Conservation (phyloP, 169 alveolate genomes). For the Perkinsus olseni region DNA sequence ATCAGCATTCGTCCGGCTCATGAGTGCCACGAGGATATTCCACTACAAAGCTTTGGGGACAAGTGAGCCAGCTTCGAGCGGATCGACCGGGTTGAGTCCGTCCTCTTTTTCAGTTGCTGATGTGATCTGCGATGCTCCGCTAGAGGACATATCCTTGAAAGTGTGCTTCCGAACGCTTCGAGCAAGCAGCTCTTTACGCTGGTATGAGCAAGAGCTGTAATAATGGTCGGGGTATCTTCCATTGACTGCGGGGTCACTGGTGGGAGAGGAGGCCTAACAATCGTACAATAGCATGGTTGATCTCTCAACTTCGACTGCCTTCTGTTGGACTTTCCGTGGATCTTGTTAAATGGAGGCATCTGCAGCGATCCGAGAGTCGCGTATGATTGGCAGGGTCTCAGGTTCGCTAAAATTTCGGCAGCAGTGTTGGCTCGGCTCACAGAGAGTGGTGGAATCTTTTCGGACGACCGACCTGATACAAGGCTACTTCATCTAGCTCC, state of each 20-base stretch:
- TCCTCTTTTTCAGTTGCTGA: background rate
- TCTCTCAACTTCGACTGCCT: too few species aligned
- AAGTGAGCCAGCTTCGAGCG: background rate
- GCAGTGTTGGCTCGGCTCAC: background rate
- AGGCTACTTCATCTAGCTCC: background rate
- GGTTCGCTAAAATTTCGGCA: background rate
- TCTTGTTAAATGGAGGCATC: too few species aligned
- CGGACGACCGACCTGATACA: background rate
- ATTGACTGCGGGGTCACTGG: too few species aligned
- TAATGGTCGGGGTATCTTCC: too few species aligned
- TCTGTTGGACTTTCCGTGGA: too few species aligned
- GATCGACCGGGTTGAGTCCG: background rate
- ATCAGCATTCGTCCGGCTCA: background rate
- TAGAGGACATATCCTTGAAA: background rate
- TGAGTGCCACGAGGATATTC: background rate
- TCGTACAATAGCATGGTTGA: too few species aligned
- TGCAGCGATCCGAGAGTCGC: too few species aligned
- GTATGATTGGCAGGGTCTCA: too few species aligned
- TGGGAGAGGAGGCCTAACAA: too few species aligned
- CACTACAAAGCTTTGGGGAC: background rate
- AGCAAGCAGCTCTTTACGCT: background rate
- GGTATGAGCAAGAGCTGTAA: background rate
- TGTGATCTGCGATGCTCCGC: background rate
- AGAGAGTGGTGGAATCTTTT: background rate
- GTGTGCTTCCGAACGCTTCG: background rate